Evolutionary conservation across 257 asterid genomes (phyloP).

Genomic region (Solanum lycopersicoides): DNA sequence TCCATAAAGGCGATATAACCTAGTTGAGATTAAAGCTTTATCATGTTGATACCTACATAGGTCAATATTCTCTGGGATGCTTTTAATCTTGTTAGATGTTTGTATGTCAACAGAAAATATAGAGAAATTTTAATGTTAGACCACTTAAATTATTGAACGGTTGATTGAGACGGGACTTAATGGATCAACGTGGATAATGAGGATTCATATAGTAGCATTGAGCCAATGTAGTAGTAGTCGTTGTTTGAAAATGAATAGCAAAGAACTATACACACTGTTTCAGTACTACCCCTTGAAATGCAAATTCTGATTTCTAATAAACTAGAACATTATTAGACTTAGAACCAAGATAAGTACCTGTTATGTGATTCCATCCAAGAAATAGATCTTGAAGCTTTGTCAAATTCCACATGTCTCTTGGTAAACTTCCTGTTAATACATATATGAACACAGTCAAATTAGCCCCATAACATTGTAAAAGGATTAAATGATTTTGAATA

Average conservation of each 20-base stretch:
- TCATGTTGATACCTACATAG: background rate
- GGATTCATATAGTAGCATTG: too few relatives aligned
- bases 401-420: slow-evolving; percentile 2
- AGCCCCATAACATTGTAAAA: background rate
- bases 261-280: background rate
- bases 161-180: too few relatives aligned
- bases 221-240: too few relatives aligned
- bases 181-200: too few relatives aligned
- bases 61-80: background rate
- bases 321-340: too few relatives aligned
- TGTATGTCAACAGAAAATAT: background rate
- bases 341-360: background rate
- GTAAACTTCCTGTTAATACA: background rate
- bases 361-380: slow-evolving; percentile 1
- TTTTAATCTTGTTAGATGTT: background rate
- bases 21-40: background rate
- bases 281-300: background rate
- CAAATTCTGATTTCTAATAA: too few relatives aligned
- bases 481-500: background rate
- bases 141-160: too few relatives aligned
- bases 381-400: background rate
- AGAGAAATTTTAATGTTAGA: too few relatives aligned
- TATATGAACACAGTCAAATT: background rate
- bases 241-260: background rate
- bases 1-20: background rate